Conservation (phyloP, 2,329 filamentous ascomycete genomes). For the Nemania bipapillata region DNA sequence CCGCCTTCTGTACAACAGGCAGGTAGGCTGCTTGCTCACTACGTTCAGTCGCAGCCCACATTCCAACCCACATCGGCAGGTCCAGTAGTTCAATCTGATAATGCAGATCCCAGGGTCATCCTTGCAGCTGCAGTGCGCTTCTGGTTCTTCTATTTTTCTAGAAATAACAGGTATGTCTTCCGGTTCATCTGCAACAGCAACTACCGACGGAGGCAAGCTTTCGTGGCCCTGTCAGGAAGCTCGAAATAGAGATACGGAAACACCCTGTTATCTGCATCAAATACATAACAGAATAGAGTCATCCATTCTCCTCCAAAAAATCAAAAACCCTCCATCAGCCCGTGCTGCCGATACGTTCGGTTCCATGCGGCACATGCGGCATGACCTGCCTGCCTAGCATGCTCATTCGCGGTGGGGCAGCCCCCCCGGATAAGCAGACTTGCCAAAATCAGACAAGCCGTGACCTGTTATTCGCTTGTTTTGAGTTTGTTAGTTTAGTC, state of each 20-base stretch:
- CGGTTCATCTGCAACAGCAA: background rate
- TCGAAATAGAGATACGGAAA: slow-evolving; percentile 5
- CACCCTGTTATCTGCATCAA: slow-evolving; percentile 11
- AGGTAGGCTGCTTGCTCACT: too few relatives aligned
- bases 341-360: slow-evolving; percentile 22
- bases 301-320: slow-evolving; percentile 14
- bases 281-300: slow-evolving; percentile 8
- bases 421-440: slow-evolving; percentile 22
- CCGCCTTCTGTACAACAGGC: background rate
- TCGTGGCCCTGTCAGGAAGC: slow-evolving; percentile 11
- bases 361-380: slow-evolving; percentile 32
- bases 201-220: background rate
- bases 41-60: background rate
- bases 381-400: slow-evolving; percentile 1
- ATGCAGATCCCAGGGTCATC: slow-evolving; percentile 32
- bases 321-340: background rate
- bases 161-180: slow-evolving; percentile 18
- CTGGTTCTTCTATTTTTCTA: slow-evolving; percentile 17
- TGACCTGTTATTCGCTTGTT: slow-evolving; percentile 36
- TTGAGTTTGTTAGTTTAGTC: background rate
- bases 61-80: slow-evolving; percentile 21
- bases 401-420: slow-evolving; percentile 18
- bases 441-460: slow-evolving; percentile 36
- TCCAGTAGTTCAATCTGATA: slow-evolving; percentile 36
- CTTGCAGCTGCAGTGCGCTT: slow-evolving; percentile 26